These are phyloP conservation scores for Camellia japonica DNA, from an alignment of 148 eudicot species.

Conservation along the genomic window DNA sequence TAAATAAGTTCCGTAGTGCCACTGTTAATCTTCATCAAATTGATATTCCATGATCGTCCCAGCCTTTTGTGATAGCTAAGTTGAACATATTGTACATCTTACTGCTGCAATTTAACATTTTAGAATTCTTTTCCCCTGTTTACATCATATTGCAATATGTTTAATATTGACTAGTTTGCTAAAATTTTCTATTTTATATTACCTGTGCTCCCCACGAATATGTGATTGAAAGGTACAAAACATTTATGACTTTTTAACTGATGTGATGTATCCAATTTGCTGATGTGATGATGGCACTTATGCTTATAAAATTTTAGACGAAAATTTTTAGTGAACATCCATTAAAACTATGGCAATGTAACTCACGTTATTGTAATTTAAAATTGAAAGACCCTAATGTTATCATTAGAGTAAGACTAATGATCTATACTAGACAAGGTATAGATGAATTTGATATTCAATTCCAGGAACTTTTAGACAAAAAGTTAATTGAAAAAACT, in stretches of 20 bases:
- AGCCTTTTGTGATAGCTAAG: not conserved
- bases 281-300: not conserved
- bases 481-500: no score
- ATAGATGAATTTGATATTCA: no score
- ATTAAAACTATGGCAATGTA: no score
- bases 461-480: no score
- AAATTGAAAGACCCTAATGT: no score
- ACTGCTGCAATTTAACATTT: not conserved
- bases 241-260: not conserved
- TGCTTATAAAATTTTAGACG: no score
- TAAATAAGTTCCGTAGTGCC: not conserved
- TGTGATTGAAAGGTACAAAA: not conserved
- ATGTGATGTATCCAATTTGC: not conserved
- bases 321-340: no score
- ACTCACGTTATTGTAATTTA: no score
- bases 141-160: not conserved
- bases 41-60: not conserved
- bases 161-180: not conserved
- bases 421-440: no score
- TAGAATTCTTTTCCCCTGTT: not conserved
- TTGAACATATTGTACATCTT: conserved; percentile 4
- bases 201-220: not conserved
- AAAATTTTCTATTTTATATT: not conserved
- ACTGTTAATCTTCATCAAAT: not conserved
- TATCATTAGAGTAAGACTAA: no score